Evolutionary conservation across 345 rosid genomes (phyloP).

Genomic region (Pseudoturritis turrita): DNA sequence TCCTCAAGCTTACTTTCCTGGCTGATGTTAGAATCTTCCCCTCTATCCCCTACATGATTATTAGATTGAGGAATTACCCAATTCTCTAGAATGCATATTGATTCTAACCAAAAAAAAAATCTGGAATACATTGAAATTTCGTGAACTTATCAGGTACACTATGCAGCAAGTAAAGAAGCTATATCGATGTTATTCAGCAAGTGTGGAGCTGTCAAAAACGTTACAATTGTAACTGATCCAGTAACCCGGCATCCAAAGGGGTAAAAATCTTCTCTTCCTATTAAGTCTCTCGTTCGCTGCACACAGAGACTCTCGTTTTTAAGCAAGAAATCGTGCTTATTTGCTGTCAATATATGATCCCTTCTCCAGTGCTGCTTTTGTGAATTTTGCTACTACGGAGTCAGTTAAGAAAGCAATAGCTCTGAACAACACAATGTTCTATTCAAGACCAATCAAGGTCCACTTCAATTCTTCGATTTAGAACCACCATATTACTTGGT

Average conservation of each 20-base stretch:
- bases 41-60: background rate
- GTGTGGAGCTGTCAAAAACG: slow-evolving; percentile 32
- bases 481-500: background rate
- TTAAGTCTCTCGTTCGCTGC: background rate
- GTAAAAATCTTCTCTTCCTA: slow-evolving; percentile 23
- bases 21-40: background rate
- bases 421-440: slow-evolving; percentile 28
- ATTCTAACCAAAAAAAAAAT: background rate
- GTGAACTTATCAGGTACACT: slow-evolving; percentile 34
- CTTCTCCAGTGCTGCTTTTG: slow-evolving; percentile 31
- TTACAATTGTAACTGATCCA: slow-evolving; percentile 27
- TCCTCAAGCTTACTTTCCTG: background rate
- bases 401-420: slow-evolving; percentile 34
- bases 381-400: slow-evolving; percentile 35
- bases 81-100: background rate
- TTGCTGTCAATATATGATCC: background rate
- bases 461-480: background rate
- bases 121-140: background rate
- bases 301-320: background rate
- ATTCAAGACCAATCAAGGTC: slow-evolving; percentile 36
- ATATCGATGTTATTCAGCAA: slow-evolving; percentile 32
- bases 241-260: slow-evolving; percentile 23
- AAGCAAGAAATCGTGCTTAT: background rate
- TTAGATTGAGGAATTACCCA: background rate
- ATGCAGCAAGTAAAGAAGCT: slow-evolving; percentile 37